Evolutionary conservation across 345 rosid species (phyloP), one percentile per base, ranked within the genome.

Genomic region (Turnera subulata): DNA sequence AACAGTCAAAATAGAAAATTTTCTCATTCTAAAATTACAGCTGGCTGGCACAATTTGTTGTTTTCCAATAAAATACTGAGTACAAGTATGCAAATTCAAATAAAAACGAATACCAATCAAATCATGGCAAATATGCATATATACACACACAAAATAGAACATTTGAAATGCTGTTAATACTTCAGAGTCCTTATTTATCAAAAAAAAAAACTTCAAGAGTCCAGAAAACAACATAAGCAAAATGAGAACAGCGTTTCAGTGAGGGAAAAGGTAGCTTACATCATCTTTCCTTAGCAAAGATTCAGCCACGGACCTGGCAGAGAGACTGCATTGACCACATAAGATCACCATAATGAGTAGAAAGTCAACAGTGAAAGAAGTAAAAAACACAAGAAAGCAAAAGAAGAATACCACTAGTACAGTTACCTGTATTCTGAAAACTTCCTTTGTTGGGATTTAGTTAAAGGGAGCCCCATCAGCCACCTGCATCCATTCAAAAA

Each of bases 211-310:
- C n/a, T n/a, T n/a, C n/a, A 15, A 21, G 44, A n/a, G 14, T 6
- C 18, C 12, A 21, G 25, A 48, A n/a, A 44, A 17, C 58, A 33
- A 35, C 20, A 43, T 8, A 25, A 56, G 19, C 18, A 24, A 40
- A 11, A 51, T n/a, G 23, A 26, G 56, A 11, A 43, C 22, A 56
- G 12, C 40, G 10, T 12, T 46, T 46, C 49, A 46, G 35, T 29
- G 35, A 16, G 20, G 22, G 8, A 10, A 46, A 46, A 21, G 49
- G 21, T 46, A 66, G 83, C 85, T 75, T 78, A 88, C 98, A 71
- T 88, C 98, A 63, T 91, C 96, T 61, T 81, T 91, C 70, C 98
- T 79, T 26, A 85, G 82, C 61, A 84, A 39, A 16, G 88, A 80
- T 64, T 91, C 96, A 6, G 88, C 79, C 73, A 88, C 46, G 49